Base-by-base conservation (phyloP, 2,329 filamentous ascomycete species). In the Thielaviopsis euricoi region DNA sequence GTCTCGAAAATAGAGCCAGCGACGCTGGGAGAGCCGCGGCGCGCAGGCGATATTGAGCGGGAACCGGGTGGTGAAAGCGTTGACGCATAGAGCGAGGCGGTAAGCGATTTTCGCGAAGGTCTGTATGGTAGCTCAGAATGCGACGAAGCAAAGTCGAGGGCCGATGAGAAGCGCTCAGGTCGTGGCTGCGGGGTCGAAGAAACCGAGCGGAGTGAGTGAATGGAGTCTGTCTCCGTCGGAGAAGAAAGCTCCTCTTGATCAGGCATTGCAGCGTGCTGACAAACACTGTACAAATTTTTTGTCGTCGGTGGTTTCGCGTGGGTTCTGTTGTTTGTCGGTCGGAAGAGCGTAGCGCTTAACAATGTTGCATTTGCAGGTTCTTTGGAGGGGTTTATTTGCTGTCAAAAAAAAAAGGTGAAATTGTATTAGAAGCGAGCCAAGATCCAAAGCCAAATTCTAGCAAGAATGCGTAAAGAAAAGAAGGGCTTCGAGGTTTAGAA, bases 31-130 rank as follows among this genome's bases (percentile, higher is more conserved):
- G 80, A 76, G 15, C 23, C 78, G 58, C 79, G 75, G 50, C 80
- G 79, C 58, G 78, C 78, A 23, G 85, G 85, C 9, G 85, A 88
- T 63, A 79, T 78, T 40, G 85, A 80, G 61, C 85, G 78, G 52
- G 84, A 87, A 19, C 78, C 79, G 0, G 83, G 79, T 7, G 83
- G 82, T n/a, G 83, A 81, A 26, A 85, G 73, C 3, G 82, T 84
- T 19, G 82, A 81, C 52, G 83, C 75, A 71, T 86, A 77, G 64
- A 83, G 69, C 78, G 75, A 64, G 76, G 76, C 55, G 76, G 76
- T 59, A 81, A 71, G 56, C 68, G 76, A 51, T 76, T 71, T 57
- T 82, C 79, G 63, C 77, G 78, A 61, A 72, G 56, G 26, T 17
- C 59, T 51, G 48, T 58, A 58, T 22, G 56, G 59, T 4, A 60